Percentiles rank a stretch among this genome's conserved stretches.
Conservation (phyloP, 176 grass and related monocot species). For the Oryza nivara region DNA sequence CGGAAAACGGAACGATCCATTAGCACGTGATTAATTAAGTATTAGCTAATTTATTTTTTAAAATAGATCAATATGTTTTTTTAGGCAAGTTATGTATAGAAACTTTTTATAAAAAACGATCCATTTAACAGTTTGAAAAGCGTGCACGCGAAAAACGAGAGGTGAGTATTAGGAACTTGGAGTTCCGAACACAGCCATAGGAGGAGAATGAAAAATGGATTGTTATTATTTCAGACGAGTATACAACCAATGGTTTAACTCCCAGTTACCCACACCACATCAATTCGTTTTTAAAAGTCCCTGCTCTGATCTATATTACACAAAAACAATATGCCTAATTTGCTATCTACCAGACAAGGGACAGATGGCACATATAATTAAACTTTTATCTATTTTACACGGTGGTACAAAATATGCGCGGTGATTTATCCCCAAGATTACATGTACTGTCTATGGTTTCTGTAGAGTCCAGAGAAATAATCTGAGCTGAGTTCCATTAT, state of each 20-base stretch:
- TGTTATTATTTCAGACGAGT: constrained; percentile 46
- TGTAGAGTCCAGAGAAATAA: constrained; percentile 31
- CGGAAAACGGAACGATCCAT: too few relatives aligned
- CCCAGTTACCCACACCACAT: constrained; percentile 9
- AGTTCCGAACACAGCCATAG: too few relatives aligned
- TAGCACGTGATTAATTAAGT: too few relatives aligned
- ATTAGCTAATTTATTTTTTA: too few relatives aligned
- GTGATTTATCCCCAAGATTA: constrained; percentile 31
- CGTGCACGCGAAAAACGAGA: too few relatives aligned
- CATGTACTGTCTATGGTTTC: constrained; percentile 23
- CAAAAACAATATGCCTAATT: constrained; percentile 38
- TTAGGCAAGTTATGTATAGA: too few relatives aligned
- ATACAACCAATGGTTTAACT: constrained; percentile 41
- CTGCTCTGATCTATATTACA: constrained; percentile 51
- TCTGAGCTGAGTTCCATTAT: constrained; percentile 15
- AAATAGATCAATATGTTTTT: too few relatives aligned
- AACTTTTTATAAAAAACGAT: too few relatives aligned
- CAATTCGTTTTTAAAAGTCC: constrained; percentile 14
- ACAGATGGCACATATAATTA: constrained; percentile 21
- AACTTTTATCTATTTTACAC: constrained; percentile 46
- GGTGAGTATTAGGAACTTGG: too few relatives aligned
- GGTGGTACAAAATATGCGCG: constrained; percentile 2
- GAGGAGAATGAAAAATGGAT: constrained; percentile 20
- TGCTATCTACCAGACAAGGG: constrained; percentile 28
- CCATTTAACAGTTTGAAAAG: too few relatives aligned